phyloP scores from a whole-genome alignment of 2,329 filamentous ascomycete species.

The Aspergillus sp. region DNA sequence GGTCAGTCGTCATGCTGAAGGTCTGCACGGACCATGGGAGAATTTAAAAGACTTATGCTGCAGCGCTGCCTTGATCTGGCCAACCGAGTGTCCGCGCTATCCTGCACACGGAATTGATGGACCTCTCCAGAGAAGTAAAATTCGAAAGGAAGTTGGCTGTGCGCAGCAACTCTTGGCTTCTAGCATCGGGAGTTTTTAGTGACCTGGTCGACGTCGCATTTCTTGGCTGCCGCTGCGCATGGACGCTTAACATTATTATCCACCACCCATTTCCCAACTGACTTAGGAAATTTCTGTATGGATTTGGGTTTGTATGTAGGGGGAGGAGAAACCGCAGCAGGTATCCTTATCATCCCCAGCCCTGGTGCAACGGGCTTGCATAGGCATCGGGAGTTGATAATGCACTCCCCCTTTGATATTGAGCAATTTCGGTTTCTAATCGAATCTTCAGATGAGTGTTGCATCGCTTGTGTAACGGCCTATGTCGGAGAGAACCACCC shows the following conservation, averaged over 20 bases:
- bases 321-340: not conserved
- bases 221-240: slow-evolving; percentile 4
- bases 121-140: not conserved
- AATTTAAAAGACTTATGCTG: slow-evolving; percentile 8
- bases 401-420: not conserved
- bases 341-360: not conserved
- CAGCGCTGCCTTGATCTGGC: slow-evolving; percentile 8
- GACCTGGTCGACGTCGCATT: not conserved
- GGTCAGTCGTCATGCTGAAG: not conserved
- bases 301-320: not conserved
- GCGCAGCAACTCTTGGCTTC: not conserved
- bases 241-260: not conserved
- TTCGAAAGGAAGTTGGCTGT: not conserved
- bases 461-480: not conserved
- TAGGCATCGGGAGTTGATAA: not conserved
- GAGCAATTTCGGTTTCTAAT: not conserved
- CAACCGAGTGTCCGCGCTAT: slow-evolving; percentile 1
- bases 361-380: not conserved
- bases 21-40: slow-evolving; percentile 9
- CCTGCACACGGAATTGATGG: slow-evolving; percentile 2
- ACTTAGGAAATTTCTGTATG: not conserved
- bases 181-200: slow-evolving; percentile 3
- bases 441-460: not conserved
- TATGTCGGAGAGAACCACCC: not conserved
- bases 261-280: not conserved